Evolutionary conservation across 345 rosid genomes (phyloP), one percentile per base, ranked within the genome.

Genomic region (Linum lewisii): DNA sequence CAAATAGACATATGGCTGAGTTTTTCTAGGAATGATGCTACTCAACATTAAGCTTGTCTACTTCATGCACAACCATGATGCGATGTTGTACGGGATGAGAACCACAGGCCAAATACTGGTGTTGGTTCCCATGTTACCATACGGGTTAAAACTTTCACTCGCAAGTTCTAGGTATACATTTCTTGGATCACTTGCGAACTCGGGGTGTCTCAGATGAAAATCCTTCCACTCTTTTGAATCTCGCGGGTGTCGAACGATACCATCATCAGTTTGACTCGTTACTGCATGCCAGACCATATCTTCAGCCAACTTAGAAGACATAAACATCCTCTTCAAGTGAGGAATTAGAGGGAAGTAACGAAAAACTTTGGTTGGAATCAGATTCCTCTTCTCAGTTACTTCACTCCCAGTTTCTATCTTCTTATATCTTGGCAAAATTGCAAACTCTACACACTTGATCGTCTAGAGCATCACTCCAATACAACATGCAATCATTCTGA

Each of bases 221-320:
- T 26, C 32, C 32, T 29, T 29, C 32, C 32, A 26, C 2, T 0
- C 2, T 29, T 29, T 29, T 29, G 1, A 29, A 29, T 29, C 34
- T 3, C 34, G 5, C 7, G 2, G 34, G 34, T 29, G 34, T 29
- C 34, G 34, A 5, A 29, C 34, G 5, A 4, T 29, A 29, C 34
- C 34, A 29, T 29, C 34, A 29, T 29, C 6, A 8, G 34, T 29
- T 29, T 64, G 1, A 25, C 18, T 14, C 38, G 14, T 16, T n/a
- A n/a, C n/a, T 16, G 16, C 8, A 16, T 64, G 66, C 69, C 62
- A 64, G 42, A 42, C 53, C 61, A 69, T 69, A 21, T 21, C 4
- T 4, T 29, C 1, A n/a, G 51, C 21, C 14, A 61, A 44, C n/a
- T 64, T 59, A 0, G 44, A 51, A 1, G 60, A 63, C 59, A 69